Conservation (phyloP, 257 asterid genomes). For the Solanum etuberosum region DNA sequence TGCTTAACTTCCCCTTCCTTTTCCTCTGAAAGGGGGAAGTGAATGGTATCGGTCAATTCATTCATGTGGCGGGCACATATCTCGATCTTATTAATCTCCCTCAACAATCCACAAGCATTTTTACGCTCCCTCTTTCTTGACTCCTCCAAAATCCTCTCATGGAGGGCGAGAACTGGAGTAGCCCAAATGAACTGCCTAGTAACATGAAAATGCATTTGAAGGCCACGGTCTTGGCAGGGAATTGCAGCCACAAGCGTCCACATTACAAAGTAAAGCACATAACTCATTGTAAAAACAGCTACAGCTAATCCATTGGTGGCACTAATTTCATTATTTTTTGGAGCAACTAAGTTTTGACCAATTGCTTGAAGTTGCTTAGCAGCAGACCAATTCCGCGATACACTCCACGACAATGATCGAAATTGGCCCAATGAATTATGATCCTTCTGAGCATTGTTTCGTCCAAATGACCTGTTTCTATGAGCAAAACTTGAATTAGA, state of each 20-base stretch:
- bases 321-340: constrained; percentile 1
- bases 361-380: constrained; percentile 23
- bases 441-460: constrained; percentile 4
- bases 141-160: constrained; percentile 14
- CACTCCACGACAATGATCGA: constrained; percentile 22
- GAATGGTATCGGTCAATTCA: constrained; percentile 14
- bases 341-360: constrained; percentile 13
- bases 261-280: constrained; percentile 16
- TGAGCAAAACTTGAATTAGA: not conserved
- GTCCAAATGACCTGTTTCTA: constrained; percentile 17
- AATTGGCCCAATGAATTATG: constrained; percentile 4
- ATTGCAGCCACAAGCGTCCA: constrained; percentile 25
- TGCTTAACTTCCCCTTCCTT: constrained; percentile 10
- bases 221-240: constrained; percentile 27
- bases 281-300: constrained; percentile 18
- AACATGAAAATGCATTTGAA: constrained; percentile 8
- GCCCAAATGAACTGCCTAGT: constrained; percentile 11
- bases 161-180: constrained; percentile 9
- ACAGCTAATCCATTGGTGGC: constrained; percentile 13
- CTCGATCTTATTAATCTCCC: constrained; percentile 16
- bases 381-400: constrained; percentile 23
- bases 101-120: constrained; percentile 18
- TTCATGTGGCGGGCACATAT: constrained; percentile 7
- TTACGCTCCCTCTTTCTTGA: constrained; percentile 11
- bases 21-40: constrained; percentile 18